phyloP scores from a whole-genome alignment of 176 grass and related monocot genomes.

The Saccharum spontaneum region DNA sequence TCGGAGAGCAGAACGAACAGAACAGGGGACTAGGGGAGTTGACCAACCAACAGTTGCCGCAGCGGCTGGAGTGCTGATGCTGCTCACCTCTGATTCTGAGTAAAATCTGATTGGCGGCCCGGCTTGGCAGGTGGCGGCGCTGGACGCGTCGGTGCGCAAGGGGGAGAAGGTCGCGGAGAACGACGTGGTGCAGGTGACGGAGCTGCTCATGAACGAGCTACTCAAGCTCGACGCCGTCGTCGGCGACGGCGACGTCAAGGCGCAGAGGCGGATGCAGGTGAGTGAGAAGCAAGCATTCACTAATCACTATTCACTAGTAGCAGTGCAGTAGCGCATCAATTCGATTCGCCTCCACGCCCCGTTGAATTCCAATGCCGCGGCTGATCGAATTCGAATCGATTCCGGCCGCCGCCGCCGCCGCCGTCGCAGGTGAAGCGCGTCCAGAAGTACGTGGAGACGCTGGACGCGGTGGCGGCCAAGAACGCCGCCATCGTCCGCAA shows the following conservation, averaged over 20 bases:
- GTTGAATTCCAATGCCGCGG: background rate
- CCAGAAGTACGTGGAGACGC: slow-evolving; percentile 89
- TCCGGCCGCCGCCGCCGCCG: background rate
- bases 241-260: slow-evolving; percentile 74
- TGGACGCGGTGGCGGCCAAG: slow-evolving; percentile 71
- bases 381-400: background rate
- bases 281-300: background rate
- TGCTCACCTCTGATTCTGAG: background rate
- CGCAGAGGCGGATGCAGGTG: slow-evolving; percentile 76
- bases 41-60: background rate
- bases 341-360: no score
- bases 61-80: background rate
- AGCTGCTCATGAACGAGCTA: slow-evolving; percentile 93
- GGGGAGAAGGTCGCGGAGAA: slow-evolving; percentile 75
- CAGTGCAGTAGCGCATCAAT: background rate
- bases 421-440: slow-evolving; percentile 77
- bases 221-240: slow-evolving; percentile 82
- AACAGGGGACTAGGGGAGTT: background rate
- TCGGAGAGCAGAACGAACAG: background rate
- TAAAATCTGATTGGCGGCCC: background rate
- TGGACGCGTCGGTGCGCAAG: slow-evolving; percentile 81
- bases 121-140: slow-evolving; percentile 59
- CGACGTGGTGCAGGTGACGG: slow-evolving; percentile 76
- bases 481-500: slow-evolving; percentile 49
- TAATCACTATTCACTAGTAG: no score